These are phyloP conservation scores for Chlorella vulgaris DNA, from an alignment of 139 green algal genomes.

Conservation along the genomic window DNA sequence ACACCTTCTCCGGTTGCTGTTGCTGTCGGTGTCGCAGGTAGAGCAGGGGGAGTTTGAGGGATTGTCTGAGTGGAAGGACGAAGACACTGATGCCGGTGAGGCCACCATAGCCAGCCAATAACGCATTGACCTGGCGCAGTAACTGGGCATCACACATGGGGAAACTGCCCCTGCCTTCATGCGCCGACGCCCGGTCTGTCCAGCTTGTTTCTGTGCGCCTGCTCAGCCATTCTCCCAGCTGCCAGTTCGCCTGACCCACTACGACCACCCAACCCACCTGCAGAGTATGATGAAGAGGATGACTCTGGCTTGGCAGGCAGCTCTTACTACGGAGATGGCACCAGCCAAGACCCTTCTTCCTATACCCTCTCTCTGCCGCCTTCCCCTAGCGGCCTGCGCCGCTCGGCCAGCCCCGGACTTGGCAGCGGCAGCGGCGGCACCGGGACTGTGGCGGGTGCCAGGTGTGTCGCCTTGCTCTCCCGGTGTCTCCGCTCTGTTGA, in stretches of 20 bases:
- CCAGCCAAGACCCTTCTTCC: slow-evolving; percentile 5
- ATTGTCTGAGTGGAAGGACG: slow-evolving; percentile 14
- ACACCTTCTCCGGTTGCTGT: too few species aligned
- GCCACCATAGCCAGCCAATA: too few species aligned
- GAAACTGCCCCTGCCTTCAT: neutral
- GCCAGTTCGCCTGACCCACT: neutral
- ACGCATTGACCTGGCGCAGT: too few species aligned
- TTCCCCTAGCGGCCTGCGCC: neutral
- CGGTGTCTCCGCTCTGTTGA: too few species aligned
- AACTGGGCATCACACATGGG: too few species aligned
- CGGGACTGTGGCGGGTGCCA: neutral
- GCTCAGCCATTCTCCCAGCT: too few species aligned
- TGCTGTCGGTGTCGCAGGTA: too few species aligned
- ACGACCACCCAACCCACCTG: neutral
- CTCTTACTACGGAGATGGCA: slow-evolving; percentile 2
- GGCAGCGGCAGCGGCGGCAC: neutral
- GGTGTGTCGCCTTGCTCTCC: neutral
- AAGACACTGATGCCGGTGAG: slow-evolving; percentile 18
- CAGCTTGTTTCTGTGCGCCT: too few species aligned
- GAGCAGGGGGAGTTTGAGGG: slow-evolving; percentile 33
- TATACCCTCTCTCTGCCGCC: slow-evolving; percentile 5
- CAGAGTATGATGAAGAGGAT: slow-evolving; percentile 10
- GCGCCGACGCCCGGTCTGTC: too few species aligned
- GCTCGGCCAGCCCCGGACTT: slow-evolving; percentile 8
- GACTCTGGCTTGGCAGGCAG: neutral